Base-by-base conservation (phyloP, 495 filamentous ascomycete species). In the Aspergillus campestris region DNA sequence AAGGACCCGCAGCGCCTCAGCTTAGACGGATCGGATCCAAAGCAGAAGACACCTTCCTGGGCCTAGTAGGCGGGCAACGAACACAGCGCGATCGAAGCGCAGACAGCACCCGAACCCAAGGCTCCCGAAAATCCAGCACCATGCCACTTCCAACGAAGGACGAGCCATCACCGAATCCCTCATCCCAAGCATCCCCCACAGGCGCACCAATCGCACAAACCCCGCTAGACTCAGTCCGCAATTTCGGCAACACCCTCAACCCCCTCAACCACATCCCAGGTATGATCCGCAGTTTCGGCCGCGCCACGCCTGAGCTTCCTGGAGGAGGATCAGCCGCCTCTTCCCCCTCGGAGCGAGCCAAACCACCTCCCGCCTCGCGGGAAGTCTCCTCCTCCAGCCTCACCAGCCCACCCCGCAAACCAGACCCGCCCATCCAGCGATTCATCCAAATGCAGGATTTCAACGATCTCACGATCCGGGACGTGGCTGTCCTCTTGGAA, bases 371-470 rank as follows among this genome's bases (percentile, higher is more conserved):
- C 38, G 34, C 56, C 11, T 52, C 55, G 18, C 48, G 43, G 14
- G 59, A 65, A 11, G 24, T 38, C n/a, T 51, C 31, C 35, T 51
- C 31, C 35, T 56, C 28, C 40, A 43, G 32, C 45, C 39, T 50
- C n/a, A 36, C 43, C 50, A 51, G 45, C 39, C 42, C 53, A 34
- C 24, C 44, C 0, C 55, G 69, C 15, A 84, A 81, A 58, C 69
- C 85, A 8, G 74, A 78, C 9, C 86, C 85, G 18, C 87, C 89
- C 0, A 81, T 84, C 48, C 75, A 82, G 60, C 77, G 84, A 40
- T 96, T 96, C 64, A 73, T 96, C 61, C 86, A 91, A 40, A 63
- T 83, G 31, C 74, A 85, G 56, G 81, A 86, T 62, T 83, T 82
- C 7, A 76, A 77, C 6, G 90, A 97, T 44, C 64, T 99, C 36